Percentiles rank a stretch among this genome's conserved stretches.
Conservation (phyloP, 306 rosid genomes). For the Parietaria judaica region DNA sequence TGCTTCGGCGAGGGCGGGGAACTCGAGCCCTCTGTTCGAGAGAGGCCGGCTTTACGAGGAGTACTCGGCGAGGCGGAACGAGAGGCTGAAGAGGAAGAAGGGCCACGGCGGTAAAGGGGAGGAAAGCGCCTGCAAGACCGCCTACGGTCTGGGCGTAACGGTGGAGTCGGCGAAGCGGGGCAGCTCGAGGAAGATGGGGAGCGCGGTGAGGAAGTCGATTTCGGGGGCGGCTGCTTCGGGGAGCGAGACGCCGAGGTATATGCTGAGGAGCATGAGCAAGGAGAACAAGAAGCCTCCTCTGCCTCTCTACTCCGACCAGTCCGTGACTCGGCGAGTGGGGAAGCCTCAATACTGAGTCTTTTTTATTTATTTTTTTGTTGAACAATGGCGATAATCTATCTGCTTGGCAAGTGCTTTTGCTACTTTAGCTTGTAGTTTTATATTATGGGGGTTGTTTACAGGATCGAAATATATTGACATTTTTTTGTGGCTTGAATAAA, state of each 20-base stretch:
- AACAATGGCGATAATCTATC: not conserved
- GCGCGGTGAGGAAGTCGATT: slow-evolving; percentile 54
- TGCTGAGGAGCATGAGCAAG: slow-evolving; percentile 78
- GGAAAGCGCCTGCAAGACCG: slow-evolving; percentile 16
- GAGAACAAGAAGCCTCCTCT: slow-evolving; percentile 80
- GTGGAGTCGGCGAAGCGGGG: slow-evolving; percentile 59
- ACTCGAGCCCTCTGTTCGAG: slow-evolving; percentile 33
- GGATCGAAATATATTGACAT: no score
- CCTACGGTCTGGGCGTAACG: slow-evolving; percentile 51
- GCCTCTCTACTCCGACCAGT: slow-evolving; percentile 17
- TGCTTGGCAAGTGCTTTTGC: not conserved
- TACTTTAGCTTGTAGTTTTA: no score
- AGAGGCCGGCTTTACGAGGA: slow-evolving; percentile 76
- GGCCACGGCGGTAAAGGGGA: slow-evolving; percentile 15
- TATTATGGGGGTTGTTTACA: no score
- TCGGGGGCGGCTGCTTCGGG: slow-evolving; percentile 38
- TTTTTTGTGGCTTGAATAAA: no score
- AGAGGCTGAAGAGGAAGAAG: slow-evolving; percentile 65
- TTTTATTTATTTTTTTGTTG: not conserved
- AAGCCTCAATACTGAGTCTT: slow-evolving; percentile 17
- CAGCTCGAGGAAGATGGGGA: slow-evolving; percentile 47
- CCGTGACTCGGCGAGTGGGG: slow-evolving; percentile 30
- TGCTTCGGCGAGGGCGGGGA: slow-evolving; percentile 10
- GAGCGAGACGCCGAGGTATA: slow-evolving; percentile 64
- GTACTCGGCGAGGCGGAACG: slow-evolving; percentile 85